Conservation (phyloP, 495 filamentous ascomycete genomes). For the Oleoguttula mirabilis region DNA sequence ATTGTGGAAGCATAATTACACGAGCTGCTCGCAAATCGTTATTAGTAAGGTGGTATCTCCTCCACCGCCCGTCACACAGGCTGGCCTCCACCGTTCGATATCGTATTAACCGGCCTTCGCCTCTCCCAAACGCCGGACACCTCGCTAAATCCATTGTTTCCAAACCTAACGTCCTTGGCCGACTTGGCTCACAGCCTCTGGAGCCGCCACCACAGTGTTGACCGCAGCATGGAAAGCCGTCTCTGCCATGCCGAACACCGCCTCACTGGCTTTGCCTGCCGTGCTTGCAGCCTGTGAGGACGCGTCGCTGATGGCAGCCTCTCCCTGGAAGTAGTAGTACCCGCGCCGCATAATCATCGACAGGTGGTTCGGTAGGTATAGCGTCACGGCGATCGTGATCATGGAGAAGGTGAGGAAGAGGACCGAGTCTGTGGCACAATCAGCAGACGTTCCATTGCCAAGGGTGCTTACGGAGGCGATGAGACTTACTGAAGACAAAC, state of each 20-base stretch:
- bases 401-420: slow-evolving; percentile 78
- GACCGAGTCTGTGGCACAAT: slow-evolving; percentile 55
- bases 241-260: background rate
- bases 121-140: no score
- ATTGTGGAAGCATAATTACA: no score
- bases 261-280: slow-evolving; percentile 1
- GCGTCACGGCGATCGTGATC: slow-evolving; percentile 68
- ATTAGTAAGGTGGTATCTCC: no score
- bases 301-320: no score
- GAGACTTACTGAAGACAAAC: slow-evolving; percentile 64
- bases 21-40: background rate
- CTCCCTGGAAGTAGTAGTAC: slow-evolving; percentile 89
- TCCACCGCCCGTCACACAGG: no score
- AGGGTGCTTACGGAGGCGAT: no score
- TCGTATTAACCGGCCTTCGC: no score
- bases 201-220: background rate
- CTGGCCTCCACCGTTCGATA: no score
- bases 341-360: slow-evolving; percentile 62
- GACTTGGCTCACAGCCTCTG: slow-evolving; percentile 1
- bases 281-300: background rate
- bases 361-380: slow-evolving; percentile 90
- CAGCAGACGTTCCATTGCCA: no score
- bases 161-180: no score
- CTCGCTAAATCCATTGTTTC: no score
- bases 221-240: slow-evolving; percentile 2